phyloP scores from a whole-genome alignment of 1,284 basidiomycete species.

The Melanopsichium pennsylvanicum region DNA sequence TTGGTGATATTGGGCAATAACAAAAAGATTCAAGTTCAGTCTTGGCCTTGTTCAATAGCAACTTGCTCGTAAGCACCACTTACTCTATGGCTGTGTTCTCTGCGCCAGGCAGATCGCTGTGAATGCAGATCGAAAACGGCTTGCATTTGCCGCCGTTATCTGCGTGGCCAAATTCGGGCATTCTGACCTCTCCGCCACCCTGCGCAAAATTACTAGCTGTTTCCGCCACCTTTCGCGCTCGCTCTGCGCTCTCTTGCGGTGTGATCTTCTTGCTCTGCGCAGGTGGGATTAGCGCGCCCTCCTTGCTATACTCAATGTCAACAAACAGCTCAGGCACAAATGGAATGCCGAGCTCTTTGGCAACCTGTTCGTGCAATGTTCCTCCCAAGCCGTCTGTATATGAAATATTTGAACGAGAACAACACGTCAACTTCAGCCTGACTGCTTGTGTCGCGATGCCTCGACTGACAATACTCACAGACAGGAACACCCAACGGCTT shows the following conservation, averaged over 20 bases:
- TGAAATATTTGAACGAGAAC: background rate
- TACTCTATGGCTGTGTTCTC: constrained; percentile 10
- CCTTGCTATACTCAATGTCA: constrained; percentile 34
- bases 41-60: too few relatives aligned
- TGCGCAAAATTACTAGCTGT: constrained; percentile 25
- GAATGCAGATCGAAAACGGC: constrained; percentile 39
- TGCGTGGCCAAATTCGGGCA: constrained; percentile 16
- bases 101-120: constrained; percentile 27
- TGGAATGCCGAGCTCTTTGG: constrained; percentile 14
- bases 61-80: too few relatives aligned
- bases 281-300: constrained; percentile 32
- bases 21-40: too few relatives aligned
- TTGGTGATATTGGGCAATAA: too few relatives aligned
- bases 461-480: constrained; percentile 10
- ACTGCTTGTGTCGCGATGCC: background rate
- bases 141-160: constrained; percentile 14
- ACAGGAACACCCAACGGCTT: constrained; percentile 26
- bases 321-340: constrained; percentile 42
- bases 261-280: constrained; percentile 30
- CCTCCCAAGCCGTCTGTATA: constrained; percentile 31
- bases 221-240: constrained; percentile 20
- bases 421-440: background rate
- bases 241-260: constrained; percentile 31
- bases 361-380: constrained; percentile 25
- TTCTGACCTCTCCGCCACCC: constrained; percentile 16